Evolutionary conservation across 345 rosid genomes (phyloP), one percentile per base, ranked within the genome.

Genomic region (Firmiana major): DNA sequence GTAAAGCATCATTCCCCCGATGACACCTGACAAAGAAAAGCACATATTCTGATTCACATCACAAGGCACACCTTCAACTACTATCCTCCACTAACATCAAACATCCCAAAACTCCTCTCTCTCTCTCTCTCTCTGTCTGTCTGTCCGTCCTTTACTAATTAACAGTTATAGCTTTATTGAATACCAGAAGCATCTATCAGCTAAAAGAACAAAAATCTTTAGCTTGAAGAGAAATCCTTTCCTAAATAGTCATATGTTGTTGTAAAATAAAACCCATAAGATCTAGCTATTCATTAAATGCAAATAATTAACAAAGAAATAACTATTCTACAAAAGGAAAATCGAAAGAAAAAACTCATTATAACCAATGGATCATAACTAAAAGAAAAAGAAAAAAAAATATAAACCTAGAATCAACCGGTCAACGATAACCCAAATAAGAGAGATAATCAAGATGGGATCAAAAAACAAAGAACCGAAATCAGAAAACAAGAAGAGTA

Each of bases 341-440:
- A 13, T 12, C 2, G 10, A 21, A 24, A 48, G 1, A 17, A 43
- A 49, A 51, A 31, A 28, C 9, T 8, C 59, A 70, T 22, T 31
- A 31, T 17, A 31, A 70, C 74, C 45, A 31, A 4, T 17, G 60
- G 74, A 68, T 68, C 8, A 68, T 68, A 70, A 19, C 11, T 43
- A 69, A 38, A 78, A 51, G 66, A 65, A 54, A 1, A 17, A 15
- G 34, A 36, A 42, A 51, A 17, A 4, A 3, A 9, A 57, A 31
- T 38, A 36, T 1, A 54, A 19, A 24, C 3, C 42, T 13, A 3
- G 49, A 31, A 81, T 79, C 66, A 85, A 45, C 78, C 55, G 68
- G 63, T 53, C 75, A 87, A 74, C 85, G 82, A 84, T 19, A 83
- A 73, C 34, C 64, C 64, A 73, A 21, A 54, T 6, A 38, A 55